Evolutionary conservation across 768 basidiomycete genomes (phyloP).

Genomic region (Cyclocybe cylindracea): DNA sequence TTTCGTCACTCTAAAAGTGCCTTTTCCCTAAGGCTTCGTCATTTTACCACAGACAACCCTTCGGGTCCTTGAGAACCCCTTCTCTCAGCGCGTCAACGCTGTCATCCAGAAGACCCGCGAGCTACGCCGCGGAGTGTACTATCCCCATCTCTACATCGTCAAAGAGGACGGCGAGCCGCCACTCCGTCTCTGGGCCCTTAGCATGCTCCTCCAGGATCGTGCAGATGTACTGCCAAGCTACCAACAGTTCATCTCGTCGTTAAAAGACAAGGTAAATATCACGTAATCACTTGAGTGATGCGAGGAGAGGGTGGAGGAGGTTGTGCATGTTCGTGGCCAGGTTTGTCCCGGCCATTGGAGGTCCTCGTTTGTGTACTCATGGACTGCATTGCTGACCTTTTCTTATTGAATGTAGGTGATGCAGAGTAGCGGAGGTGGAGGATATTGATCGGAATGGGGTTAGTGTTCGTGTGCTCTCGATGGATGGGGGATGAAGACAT

Average conservation of each 20-base stretch:
- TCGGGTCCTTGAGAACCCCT: constrained; percentile 88
- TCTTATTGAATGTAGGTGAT: too few relatives aligned
- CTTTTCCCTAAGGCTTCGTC: background rate
- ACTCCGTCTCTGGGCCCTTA: constrained; percentile 92
- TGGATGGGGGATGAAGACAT: too few relatives aligned
- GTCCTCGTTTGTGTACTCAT: too few relatives aligned
- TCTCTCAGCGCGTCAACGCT: constrained; percentile 94
- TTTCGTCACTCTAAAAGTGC: background rate
- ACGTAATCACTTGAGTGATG: constrained; percentile 14
- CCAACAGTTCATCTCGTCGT: constrained; percentile 86
- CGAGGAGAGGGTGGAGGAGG: too few relatives aligned
- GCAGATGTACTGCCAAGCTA: constrained; percentile 95
- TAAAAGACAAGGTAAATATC: constrained; percentile 83
- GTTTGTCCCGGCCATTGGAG: too few relatives aligned
- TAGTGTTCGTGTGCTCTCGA: too few relatives aligned
- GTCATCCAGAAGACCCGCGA: constrained; percentile 94
- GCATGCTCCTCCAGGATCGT: constrained; percentile 92
- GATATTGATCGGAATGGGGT: too few relatives aligned
- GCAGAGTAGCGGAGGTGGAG: too few relatives aligned
- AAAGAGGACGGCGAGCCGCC: constrained; percentile 98
- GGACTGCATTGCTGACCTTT: too few relatives aligned
- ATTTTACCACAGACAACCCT: constrained; percentile 66
- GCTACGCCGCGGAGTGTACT: constrained; percentile 89
- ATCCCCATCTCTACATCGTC: constrained; percentile 92
- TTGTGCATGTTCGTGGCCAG: background rate